A percentile compares a stretch with the other conserved stretches of the same genome.
Conservation (phyloP, 306 rosid genomes). For the Citrullus amarus region DNA sequence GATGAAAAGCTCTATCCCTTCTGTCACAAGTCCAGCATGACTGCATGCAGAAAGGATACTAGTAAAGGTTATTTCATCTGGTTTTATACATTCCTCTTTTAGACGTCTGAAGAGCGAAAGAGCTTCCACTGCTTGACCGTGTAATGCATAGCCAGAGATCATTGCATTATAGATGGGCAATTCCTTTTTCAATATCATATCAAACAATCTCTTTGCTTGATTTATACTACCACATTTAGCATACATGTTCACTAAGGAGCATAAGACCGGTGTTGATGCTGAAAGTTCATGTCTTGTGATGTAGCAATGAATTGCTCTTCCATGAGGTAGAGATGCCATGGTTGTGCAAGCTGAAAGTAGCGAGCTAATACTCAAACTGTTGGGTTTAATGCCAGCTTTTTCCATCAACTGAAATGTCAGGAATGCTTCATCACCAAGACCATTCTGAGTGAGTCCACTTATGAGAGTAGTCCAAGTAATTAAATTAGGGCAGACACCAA, state of each 20-base stretch:
- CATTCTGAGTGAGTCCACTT: constrained; percentile 57
- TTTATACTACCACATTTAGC: constrained; percentile 64
- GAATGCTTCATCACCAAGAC: constrained; percentile 40
- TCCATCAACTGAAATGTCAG: constrained; percentile 43
- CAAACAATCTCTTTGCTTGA: constrained; percentile 39
- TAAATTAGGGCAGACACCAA: constrained; percentile 39
- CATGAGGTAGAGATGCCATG: constrained; percentile 41
- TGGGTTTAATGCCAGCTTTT: constrained; percentile 46
- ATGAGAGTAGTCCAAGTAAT: constrained; percentile 70
- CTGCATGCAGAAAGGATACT: constrained; percentile 54
- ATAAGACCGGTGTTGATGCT: constrained; percentile 22
- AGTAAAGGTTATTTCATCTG: constrained; percentile 56
- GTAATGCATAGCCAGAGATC: constrained; percentile 61
- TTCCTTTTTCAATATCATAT: constrained; percentile 31
- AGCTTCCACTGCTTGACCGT: constrained; percentile 61
- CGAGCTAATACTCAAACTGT: constrained; percentile 34
- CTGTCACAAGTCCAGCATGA: constrained; percentile 46
- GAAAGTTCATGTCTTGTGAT: constrained; percentile 28
- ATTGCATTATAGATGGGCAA: constrained; percentile 53
- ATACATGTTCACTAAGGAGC: constrained; percentile 61
- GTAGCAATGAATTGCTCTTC: constrained; percentile 68
- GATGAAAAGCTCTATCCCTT: constrained; percentile 48
- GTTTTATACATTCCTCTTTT: constrained; percentile 29
- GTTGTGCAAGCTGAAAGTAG: constrained; percentile 45
- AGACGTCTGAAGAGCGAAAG: constrained; percentile 32